phyloP scores from a whole-genome alignment of 129 eudicot genomes.

The Escallonia herrerae region DNA sequence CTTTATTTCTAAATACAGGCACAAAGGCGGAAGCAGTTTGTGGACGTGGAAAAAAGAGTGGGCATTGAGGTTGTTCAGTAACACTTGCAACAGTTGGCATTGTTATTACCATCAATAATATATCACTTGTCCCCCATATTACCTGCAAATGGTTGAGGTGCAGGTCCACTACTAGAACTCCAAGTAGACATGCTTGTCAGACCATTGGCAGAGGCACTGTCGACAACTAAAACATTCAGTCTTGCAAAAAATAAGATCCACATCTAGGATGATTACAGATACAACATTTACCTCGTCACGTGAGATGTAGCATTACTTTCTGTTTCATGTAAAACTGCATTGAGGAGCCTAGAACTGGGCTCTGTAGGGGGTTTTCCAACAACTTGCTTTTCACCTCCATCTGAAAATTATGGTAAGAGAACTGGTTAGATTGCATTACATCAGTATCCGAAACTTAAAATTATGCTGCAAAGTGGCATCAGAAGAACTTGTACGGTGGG shows the following conservation, averaged over 20 bases:
- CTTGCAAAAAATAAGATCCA: neutral
- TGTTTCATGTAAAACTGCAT: constrained; percentile 25
- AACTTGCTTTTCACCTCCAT: no score
- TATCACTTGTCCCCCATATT: constrained; percentile 6
- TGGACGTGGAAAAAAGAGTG: no score
- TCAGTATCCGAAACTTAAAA: no score
- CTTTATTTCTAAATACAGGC: neutral
- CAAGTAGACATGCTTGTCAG: constrained; percentile 20
- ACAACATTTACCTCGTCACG: constrained; percentile 30
- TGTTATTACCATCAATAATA: no score
- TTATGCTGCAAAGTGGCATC: no score
- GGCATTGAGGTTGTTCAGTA: no score
- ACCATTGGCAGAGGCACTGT: constrained; percentile 37
- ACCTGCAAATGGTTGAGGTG: constrained; percentile 22
- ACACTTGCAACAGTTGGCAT: no score
- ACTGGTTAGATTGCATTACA: no score
- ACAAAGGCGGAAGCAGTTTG: neutral
- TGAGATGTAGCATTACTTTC: constrained; percentile 15
- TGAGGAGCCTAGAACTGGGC: constrained; percentile 20
- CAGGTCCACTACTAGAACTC: constrained; percentile 22
- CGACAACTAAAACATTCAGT: neutral
- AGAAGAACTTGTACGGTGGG: no score
- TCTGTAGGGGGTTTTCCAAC: constrained; percentile 1
- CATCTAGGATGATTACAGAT: neutral
- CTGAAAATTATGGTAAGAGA: no score